phyloP scores from a whole-genome alignment of 768 basidiomycete genomes.

The Suillus subluteus region DNA sequence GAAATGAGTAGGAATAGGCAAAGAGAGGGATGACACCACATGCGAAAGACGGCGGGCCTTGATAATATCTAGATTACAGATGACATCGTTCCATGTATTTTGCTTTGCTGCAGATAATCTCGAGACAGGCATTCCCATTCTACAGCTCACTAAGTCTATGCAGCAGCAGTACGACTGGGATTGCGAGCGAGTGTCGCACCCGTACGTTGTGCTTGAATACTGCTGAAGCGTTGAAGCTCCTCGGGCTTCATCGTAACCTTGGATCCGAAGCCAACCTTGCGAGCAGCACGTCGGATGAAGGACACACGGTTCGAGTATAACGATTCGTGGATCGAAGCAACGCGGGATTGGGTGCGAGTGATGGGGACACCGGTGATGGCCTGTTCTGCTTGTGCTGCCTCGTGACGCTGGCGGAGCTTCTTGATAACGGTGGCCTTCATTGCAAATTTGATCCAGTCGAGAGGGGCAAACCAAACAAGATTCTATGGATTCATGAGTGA shows the following conservation, averaged over 20 bases:
- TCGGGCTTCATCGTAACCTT: slow-evolving; percentile 82
- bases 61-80: slow-evolving; percentile 17
- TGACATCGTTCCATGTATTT: slow-evolving; percentile 11
- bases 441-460: slow-evolving; percentile 94
- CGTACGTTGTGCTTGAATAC: slow-evolving; percentile 80
- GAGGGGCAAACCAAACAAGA: slow-evolving; percentile 93
- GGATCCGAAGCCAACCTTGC: slow-evolving; percentile 87
- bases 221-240: slow-evolving; percentile 84
- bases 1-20: slow-evolving; percentile 9
- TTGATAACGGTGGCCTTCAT: slow-evolving; percentile 96
- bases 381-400: slow-evolving; percentile 40
- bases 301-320: slow-evolving; percentile 94
- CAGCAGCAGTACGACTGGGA: slow-evolving; percentile 61
- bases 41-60: slow-evolving; percentile 16
- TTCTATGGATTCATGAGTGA: slow-evolving; percentile 54
- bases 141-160: slow-evolving; percentile 33
- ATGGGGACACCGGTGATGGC: slow-evolving; percentile 62
- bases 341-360: slow-evolving; percentile 86
- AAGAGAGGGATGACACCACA: slow-evolving; percentile 19
- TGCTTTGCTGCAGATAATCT: neutral
- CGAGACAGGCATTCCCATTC: slow-evolving; percentile 1
- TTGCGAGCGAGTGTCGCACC: slow-evolving; percentile 79
- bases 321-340: slow-evolving; percentile 87
- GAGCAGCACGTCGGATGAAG: slow-evolving; percentile 87
- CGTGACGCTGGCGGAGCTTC: slow-evolving; percentile 69